Evolutionary conservation across 495 filamentous ascomycete genomes (phyloP), one percentile per base, ranked within the genome.

Genomic region (Aspergillus sparsus): DNA sequence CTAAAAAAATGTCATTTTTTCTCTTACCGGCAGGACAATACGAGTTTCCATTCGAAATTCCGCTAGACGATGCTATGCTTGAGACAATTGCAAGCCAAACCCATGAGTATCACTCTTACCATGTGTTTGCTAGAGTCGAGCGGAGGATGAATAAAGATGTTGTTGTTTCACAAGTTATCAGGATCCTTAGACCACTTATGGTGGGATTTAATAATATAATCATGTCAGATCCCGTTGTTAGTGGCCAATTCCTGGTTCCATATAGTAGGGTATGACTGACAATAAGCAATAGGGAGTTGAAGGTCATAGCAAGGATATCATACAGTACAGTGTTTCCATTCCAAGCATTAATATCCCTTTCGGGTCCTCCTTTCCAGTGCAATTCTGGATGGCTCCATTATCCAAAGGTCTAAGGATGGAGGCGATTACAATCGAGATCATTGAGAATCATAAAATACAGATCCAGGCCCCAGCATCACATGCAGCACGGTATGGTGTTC

Each of bases 31-130:
- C 58, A 6, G 68, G 68, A 21, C 34, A 66, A 16, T 66, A 72
- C 47, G 61, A 66, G 35, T 72, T 72, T 42, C 58, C 64, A 10
- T 68, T 72, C 59, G 44, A 60, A 4, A 64, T 72, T 12, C 58
- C 65, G 6, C 46, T 72, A 7, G 15, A 53, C 16, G 33, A 37
- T 0, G 56, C 53, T 15, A 45, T 65, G 6, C 18, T 58, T 11
- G 67, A 66, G 27, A 70, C 67, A 0, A 47, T 68, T 5, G 59
- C 58, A 27, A 27, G 21, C 21, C 21, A 27, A 27, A 27, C 3
- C 21, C 21, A 27, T 27, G 21, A 27, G 1, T 27, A 27, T 27
- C 21, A 27, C 21, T 27, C 3, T 1, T 27, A 27, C 21, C 21
- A 27, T 27, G 21, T 27, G 21, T 27, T 27, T 27, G 21, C 21